Evolutionary conservation across 2,329 filamentous ascomycete species (phyloP).

Genomic region (Akanthomyces lecanii): DNA sequence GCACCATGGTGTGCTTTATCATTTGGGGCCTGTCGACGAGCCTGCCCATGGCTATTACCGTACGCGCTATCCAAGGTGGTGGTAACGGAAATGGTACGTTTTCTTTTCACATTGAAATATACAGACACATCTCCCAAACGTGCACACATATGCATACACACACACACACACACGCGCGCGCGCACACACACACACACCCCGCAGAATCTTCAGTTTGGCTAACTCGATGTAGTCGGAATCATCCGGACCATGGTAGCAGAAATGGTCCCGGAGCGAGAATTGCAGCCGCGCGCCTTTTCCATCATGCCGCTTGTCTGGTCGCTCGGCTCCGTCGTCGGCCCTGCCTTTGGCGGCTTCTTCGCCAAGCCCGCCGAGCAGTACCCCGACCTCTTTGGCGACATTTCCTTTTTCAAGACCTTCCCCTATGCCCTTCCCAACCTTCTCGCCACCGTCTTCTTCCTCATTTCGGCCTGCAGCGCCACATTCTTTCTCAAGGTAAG

Average conservation of each 20-base stretch:
- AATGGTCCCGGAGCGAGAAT: constrained; percentile 78
- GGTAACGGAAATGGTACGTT: constrained; percentile 75
- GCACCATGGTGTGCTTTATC: constrained; percentile 77
- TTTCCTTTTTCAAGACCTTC: constrained; percentile 65
- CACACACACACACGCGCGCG: not conserved
- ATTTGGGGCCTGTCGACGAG: constrained; percentile 80
- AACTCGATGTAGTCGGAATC: constrained; percentile 62
- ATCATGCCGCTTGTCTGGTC: constrained; percentile 92
- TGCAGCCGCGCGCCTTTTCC: constrained; percentile 85
- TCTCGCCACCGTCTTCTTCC: constrained; percentile 69
- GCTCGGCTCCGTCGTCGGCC: constrained; percentile 81
- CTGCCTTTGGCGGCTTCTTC: constrained; percentile 80
- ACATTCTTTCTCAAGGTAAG: constrained; percentile 69
- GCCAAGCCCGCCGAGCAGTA: constrained; percentile 74
- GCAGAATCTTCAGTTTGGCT: not conserved
- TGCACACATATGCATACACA: too few species aligned
- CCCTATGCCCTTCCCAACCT: constrained; percentile 86
- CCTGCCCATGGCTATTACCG: constrained; percentile 72
- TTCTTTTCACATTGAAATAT: not conserved
- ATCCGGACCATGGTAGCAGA: constrained; percentile 90
- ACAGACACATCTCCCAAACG: too few species aligned
- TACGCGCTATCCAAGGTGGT: constrained; percentile 73
- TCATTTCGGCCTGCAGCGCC: constrained; percentile 69
- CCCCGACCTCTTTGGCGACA: constrained; percentile 64
- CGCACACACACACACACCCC: too few species aligned